These are phyloP conservation scores for Coriolopsis trogii DNA, from an alignment of 1,284 basidiomycete genomes.

Conservation along the genomic window DNA sequence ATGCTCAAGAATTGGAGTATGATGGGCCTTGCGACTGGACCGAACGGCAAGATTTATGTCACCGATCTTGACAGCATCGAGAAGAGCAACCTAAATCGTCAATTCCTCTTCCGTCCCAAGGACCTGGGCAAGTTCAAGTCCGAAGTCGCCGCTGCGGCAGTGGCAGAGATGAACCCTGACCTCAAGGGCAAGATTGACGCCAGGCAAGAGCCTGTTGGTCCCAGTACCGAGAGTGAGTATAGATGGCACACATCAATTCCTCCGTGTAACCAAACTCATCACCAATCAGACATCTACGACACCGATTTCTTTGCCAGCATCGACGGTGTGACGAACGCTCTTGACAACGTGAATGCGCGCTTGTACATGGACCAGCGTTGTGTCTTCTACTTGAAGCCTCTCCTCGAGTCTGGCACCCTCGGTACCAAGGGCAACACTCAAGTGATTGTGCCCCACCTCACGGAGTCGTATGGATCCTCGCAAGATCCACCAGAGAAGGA, in stretches of 20 bases:
- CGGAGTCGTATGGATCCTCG: conserved; percentile 97
- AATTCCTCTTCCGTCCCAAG: conserved; percentile 97
- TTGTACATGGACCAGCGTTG: conserved; percentile 99
- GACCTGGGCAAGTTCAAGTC: conserved; percentile 98
- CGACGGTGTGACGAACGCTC: conserved; percentile 98
- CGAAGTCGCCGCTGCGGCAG: conserved; percentile 92
- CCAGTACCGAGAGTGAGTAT: conserved; percentile 87
- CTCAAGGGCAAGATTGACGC: conserved; percentile 87
- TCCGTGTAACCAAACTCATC: conserved; percentile 1
- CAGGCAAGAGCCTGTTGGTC: conserved; percentile 94
- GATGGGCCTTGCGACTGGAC: conserved; percentile 93
- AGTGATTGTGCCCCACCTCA: conserved; percentile 93
- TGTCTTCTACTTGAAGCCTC: conserved; percentile 95
- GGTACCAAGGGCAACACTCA: conserved; percentile 99
- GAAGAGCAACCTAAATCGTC: conserved; percentile 98
- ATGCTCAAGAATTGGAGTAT: conserved; percentile 99
- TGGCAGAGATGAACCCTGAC: conserved; percentile 96
- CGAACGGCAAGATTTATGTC: conserved; percentile 86
- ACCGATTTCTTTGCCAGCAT: conserved; percentile 88
- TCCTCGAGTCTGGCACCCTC: conserved; percentile 97
- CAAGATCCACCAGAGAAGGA: conserved; percentile 99
- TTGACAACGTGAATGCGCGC: conserved; percentile 96
- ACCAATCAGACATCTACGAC: conserved; percentile 78
- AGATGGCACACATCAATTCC: too few species aligned
- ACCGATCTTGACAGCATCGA: conserved; percentile 99